Evolutionary conservation across 2,329 filamentous ascomycete genomes (phyloP), one percentile per base, ranked within the genome.

Genomic region (Colletotrichum tamarilloi): DNA sequence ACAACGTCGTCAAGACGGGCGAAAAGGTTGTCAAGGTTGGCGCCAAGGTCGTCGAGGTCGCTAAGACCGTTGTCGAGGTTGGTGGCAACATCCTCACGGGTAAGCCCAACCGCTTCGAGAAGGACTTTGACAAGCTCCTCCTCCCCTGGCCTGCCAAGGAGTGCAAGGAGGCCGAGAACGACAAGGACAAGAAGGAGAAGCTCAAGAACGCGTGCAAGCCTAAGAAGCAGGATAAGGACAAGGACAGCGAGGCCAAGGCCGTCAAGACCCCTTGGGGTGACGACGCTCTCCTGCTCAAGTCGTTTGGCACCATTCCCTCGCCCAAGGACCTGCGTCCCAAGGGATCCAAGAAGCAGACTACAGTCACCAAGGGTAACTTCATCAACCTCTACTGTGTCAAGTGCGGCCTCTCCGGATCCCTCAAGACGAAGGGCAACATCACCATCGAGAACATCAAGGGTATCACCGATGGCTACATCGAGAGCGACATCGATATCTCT

Each of bases 371-470:
- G 57, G 28, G 28, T n/a, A 60, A 60, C 57, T 60, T 60, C 26
- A 32, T 60, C 57, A 60, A 60, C 28, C 57, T 60, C 22, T 60
- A 60, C 57, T 60, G 57, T 9, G 57, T 60, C 57, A 60, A 60
- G 19, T 60, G 57, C 11, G 57, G 57, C 11, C 28, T 60, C n/a
- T 28, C 24, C 14, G 57, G 57, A 24, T 60, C 57, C 12, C 28
- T 60, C 24, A 60, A 32, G 57, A 60, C 57, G 0, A 60, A 60
- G 57, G 57, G 57, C 42, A 49, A 49, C 42, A 49, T 62, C 59
- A 62, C 59, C 12, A 30, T 46, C 3, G n/a, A 26, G 24, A 49
- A 30, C 59, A 62, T 32, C n/a, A 26, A 62, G 38, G 59, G 59
- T 3, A 62, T 62, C 59, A 52, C 42, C 32, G 32, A 62, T 5